Conservation (phyloP, 805 yeast genomes). For the Saccharomycopsis vini region DNA sequence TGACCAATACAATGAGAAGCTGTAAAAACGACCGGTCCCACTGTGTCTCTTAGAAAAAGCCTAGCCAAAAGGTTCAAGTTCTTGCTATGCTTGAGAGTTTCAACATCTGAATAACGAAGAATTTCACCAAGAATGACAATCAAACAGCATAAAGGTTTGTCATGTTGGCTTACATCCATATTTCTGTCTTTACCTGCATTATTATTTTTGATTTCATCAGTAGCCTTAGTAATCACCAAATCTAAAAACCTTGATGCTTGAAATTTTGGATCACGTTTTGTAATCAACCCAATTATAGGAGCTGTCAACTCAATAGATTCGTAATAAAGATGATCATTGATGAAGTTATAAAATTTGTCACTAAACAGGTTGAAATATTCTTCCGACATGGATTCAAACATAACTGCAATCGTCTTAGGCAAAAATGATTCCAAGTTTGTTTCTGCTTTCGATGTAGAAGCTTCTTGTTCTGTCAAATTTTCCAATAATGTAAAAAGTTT, state of each 20-base stretch:
- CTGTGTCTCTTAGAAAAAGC: conserved; percentile 39
- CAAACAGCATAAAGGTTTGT: conserved; percentile 66
- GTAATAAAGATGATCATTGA: conserved; percentile 49
- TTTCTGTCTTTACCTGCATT: conserved; percentile 73
- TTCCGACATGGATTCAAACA: conserved; percentile 53
- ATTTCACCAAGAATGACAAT: conserved; percentile 61
- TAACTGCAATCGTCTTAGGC: conserved; percentile 36
- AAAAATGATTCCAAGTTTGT: conserved; percentile 29
- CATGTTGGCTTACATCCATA: conserved; percentile 64
- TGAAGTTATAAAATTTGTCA: conserved; percentile 41
- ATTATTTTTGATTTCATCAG: conserved; percentile 61
- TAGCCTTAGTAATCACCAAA: conserved; percentile 42
- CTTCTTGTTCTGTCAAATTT: conserved; percentile 51
- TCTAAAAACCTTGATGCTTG: conserved; percentile 38
- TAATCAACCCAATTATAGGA: conserved; percentile 62
- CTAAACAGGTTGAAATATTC: conserved; percentile 37
- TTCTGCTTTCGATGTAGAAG: conserved; percentile 42
- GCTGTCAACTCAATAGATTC: conserved; percentile 58
- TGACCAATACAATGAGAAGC: conserved; percentile 61
- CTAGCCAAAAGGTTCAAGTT: conserved; percentile 40
- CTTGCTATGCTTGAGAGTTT: conserved; percentile 34
- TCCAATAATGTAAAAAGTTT: conserved; percentile 59
- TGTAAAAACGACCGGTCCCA: conserved; percentile 57
- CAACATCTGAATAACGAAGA: conserved; percentile 55
- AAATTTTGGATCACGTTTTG: conserved; percentile 49